Evolutionary conservation across 805 yeast genomes (phyloP).

Genomic region (Blastobotrys attinorum): DNA sequence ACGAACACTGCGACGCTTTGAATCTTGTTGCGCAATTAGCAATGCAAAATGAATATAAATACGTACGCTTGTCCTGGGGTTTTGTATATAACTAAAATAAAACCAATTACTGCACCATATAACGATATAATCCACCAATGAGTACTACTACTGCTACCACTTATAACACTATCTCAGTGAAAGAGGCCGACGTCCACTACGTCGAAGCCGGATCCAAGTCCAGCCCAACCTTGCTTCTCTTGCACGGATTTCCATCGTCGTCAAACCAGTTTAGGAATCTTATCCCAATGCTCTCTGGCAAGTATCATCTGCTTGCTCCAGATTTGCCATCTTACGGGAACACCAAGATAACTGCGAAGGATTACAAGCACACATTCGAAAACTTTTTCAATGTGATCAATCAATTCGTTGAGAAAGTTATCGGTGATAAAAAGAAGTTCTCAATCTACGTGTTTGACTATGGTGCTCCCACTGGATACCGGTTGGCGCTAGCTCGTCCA

Average conservation of each 20-base stretch:
- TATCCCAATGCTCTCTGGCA: conserved; percentile 31
- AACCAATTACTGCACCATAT: too few species aligned
- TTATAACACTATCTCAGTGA: neutral
- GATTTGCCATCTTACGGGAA: conserved; percentile 40
- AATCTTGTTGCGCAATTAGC: too few species aligned
- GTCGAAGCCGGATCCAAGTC: conserved; percentile 34
- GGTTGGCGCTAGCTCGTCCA: conserved; percentile 32
- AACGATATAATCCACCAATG: too few species aligned
- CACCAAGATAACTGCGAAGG: conserved; percentile 26
- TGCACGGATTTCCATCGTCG: conserved; percentile 41
- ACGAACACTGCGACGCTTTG: too few species aligned
- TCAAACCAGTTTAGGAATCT: conserved; percentile 34
- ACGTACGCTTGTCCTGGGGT: too few species aligned
- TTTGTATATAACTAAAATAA: too few species aligned
- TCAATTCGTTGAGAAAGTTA: conserved; percentile 25
- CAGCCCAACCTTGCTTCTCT: conserved; percentile 30
- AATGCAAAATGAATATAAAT: too few species aligned
- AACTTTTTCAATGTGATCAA: conserved; percentile 28
- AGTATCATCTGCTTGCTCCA: conserved; percentile 37
- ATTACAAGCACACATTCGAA: conserved; percentile 28
- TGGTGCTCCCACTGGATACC: conserved; percentile 37
- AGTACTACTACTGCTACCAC: neutral
- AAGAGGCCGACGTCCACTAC: conserved; percentile 28
- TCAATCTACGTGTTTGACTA: conserved; percentile 36
- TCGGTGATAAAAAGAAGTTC: conserved; percentile 19